phyloP scores from a whole-genome alignment of 2,329 filamentous ascomycete species.

The Coleophoma crateriformis region DNA sequence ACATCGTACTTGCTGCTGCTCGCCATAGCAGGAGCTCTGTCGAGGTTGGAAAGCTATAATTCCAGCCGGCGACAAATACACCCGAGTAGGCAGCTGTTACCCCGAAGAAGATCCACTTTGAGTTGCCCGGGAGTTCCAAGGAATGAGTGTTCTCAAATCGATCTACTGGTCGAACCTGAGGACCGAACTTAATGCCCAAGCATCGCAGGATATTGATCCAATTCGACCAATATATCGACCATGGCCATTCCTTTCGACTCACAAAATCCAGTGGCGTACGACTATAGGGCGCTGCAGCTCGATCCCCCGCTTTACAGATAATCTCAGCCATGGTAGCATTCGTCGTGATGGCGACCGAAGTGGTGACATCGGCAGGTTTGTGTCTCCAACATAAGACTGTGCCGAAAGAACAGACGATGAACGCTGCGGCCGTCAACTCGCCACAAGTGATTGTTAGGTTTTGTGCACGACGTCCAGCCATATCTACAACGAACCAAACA shows the following conservation, averaged over 20 bases:
- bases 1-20: background rate
- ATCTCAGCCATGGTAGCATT: constrained; percentile 11
- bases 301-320: constrained; percentile 6
- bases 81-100: constrained; percentile 1
- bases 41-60: constrained; percentile 3
- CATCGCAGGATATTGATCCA: constrained; percentile 13
- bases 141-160: constrained; percentile 7
- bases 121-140: no score
- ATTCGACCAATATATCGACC: constrained; percentile 9
- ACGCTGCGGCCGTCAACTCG: constrained; percentile 17
- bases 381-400: constrained; percentile 14
- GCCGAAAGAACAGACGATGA: constrained; percentile 11
- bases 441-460: constrained; percentile 11
- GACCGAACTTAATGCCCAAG: constrained; percentile 2
- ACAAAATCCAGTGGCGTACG: constrained; percentile 30
- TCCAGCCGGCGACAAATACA: constrained; percentile 5
- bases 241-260: constrained; percentile 9
- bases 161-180: background rate
- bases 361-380: constrained; percentile 13
- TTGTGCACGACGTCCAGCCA: constrained; percentile 10
- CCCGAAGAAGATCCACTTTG: background rate
- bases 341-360: constrained; percentile 6
- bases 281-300: constrained; percentile 15
- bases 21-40: constrained; percentile 6
- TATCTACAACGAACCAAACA: constrained; percentile 13